Evolutionary conservation across 2,329 filamentous ascomycete species (phyloP).

Genomic region (Sclerotinia spermophila): DNA sequence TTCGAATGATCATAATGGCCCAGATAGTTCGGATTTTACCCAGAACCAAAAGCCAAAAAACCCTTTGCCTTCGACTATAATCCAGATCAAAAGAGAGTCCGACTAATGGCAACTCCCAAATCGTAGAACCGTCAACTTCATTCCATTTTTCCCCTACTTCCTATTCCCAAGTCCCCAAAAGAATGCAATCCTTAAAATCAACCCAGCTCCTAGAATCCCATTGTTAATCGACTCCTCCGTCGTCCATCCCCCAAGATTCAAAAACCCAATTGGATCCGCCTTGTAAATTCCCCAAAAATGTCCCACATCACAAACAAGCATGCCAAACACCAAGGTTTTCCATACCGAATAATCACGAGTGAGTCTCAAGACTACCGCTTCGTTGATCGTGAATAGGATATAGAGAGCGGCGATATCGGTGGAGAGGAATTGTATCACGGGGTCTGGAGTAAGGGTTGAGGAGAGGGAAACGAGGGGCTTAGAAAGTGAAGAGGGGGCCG

Average conservation of each 20-base stretch:
- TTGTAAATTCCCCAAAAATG: not conserved
- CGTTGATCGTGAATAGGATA: not conserved
- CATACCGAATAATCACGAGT: not conserved
- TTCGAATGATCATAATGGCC: not conserved
- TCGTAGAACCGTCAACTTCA: not conserved
- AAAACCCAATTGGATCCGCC: not conserved
- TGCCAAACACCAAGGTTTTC: not conserved
- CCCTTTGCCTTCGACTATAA: not conserved
- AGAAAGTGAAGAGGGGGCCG: not conserved
- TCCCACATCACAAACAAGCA: not conserved
- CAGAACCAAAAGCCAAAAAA: not conserved
- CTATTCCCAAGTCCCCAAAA: not conserved
- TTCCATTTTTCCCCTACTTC: not conserved
- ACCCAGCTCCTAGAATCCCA: not conserved
- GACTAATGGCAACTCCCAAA: not conserved
- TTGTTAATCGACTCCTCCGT: not conserved
- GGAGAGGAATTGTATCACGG: not conserved
- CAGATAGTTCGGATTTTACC: not conserved
- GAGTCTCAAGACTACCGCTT: not conserved
- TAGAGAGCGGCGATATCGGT: not conserved
- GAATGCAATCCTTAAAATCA: not conserved
- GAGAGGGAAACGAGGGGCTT: not conserved
- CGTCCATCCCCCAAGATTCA: not conserved
- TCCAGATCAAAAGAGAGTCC: too few species aligned
- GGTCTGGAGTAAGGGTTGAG: not conserved